These are phyloP conservation scores for Lipomyces mesembrius DNA, from an alignment of 805 yeast species.

Conservation along the genomic window DNA sequence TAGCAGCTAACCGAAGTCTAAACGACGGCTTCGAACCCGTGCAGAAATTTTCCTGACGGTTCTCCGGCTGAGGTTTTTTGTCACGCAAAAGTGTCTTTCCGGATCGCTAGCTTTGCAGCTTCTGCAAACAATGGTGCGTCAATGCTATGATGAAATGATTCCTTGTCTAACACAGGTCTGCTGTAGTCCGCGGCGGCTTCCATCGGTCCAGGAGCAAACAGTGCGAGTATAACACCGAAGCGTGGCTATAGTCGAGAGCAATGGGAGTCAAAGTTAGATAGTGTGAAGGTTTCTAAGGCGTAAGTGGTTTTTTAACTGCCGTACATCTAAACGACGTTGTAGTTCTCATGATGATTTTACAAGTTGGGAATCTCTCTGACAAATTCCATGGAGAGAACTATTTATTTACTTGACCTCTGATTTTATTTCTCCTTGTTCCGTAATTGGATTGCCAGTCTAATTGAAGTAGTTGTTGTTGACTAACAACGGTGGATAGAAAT, in stretches of 20 bases:
- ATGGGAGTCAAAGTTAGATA: constrained; percentile 42
- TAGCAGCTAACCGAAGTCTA: background rate
- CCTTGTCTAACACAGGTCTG: background rate
- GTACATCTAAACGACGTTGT: background rate
- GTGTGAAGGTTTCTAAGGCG: constrained; percentile 39
- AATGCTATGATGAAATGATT: background rate
- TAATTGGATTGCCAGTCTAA: constrained; percentile 2
- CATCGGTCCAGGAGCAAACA: constrained; percentile 1
- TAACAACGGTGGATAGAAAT: constrained; percentile 27
- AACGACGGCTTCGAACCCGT: background rate
- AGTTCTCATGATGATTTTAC: constrained; percentile 30
- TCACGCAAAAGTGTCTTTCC: constrained; percentile 17
- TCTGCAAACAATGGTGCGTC: constrained; percentile 20
- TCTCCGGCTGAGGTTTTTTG: constrained; percentile 5
- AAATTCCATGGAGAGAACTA: constrained; percentile 35
- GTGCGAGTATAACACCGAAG: constrained; percentile 1
- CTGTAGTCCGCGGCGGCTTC: constrained; percentile 24
- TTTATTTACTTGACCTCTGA: constrained; percentile 33
- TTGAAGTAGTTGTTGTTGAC: background rate
- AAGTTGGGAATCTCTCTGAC: constrained; percentile 43
- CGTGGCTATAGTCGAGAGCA: constrained; percentile 38
- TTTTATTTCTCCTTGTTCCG: constrained; percentile 5
- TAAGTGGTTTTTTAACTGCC: constrained; percentile 12
- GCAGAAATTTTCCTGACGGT: background rate
- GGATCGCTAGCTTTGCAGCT: constrained; percentile 12